These are phyloP conservation scores for Bassia scoparia DNA, from an alignment of 148 eudicot species.

Conservation along the genomic window DNA sequence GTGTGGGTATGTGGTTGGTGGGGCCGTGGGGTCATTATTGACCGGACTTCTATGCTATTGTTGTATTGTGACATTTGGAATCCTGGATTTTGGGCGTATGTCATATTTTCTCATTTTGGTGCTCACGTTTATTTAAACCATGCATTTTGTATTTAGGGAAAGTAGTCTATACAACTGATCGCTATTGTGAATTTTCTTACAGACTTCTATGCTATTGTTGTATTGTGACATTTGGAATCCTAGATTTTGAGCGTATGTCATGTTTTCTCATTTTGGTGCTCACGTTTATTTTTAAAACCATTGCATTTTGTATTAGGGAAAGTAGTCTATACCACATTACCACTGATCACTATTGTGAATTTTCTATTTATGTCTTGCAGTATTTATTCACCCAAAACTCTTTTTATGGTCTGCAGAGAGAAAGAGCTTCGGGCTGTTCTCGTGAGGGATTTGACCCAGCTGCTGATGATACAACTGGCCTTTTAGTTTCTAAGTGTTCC, in stretches of 20 bases:
- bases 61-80: neutral
- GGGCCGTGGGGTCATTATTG: too few species aligned
- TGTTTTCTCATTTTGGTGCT: neutral
- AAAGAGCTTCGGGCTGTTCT: slow-evolving; percentile 8
- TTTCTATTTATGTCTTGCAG: neutral
- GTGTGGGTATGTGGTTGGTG: neutral
- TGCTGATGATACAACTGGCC: slow-evolving; percentile 6
- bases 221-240: neutral
- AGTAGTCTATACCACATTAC: neutral
- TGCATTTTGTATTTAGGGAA: neutral
- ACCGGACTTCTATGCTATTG: neutral
- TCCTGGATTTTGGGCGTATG: neutral
- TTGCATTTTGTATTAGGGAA: neutral
- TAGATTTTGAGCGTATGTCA: neutral
- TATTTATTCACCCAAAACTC: neutral
- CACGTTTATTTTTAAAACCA: neutral
- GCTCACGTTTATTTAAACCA: neutral
- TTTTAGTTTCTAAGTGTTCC: slow-evolving; percentile 13
- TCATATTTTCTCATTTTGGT: neutral
- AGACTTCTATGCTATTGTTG: neutral
- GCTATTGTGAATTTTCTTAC: neutral
- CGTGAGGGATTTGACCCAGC: slow-evolving; percentile 7
- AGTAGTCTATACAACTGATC: neutral
- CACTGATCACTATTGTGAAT: neutral
- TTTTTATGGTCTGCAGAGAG: slow-evolving; percentile 17